These are phyloP conservation scores for Saccharomycopsis sp. DNA, from an alignment of 805 yeast species.

Conservation along the genomic window DNA sequence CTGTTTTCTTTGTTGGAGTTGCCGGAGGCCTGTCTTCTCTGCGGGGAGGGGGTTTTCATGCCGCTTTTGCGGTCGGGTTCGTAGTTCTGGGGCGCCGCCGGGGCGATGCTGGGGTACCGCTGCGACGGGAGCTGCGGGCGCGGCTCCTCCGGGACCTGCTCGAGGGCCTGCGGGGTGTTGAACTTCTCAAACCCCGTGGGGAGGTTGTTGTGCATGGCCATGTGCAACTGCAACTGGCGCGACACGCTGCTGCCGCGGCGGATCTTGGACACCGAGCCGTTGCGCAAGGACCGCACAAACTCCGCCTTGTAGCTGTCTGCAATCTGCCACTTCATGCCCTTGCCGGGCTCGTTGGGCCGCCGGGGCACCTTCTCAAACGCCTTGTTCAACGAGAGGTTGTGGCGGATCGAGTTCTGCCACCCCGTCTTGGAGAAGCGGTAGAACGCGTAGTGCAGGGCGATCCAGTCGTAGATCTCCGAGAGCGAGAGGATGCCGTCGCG, in stretches of 20 bases:
- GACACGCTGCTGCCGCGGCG: slow-evolving; percentile 79
- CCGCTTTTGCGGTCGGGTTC: slow-evolving; percentile 5
- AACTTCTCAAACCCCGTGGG: slow-evolving; percentile 24
- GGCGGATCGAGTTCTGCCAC: slow-evolving; percentile 95
- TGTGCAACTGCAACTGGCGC: slow-evolving; percentile 69
- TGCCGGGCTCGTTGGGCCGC: slow-evolving; percentile 93
- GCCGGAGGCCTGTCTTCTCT: slow-evolving; percentile 1
- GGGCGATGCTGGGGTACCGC: no score
- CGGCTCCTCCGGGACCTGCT: slow-evolving; percentile 18
- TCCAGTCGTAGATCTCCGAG: slow-evolving; percentile 90
- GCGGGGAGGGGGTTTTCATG: slow-evolving; percentile 6
- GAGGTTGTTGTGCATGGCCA: slow-evolving; percentile 40
- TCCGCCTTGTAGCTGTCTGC: slow-evolving; percentile 79
- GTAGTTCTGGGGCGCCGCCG: slow-evolving; percentile 19
- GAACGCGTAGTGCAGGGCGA: slow-evolving; percentile 79
- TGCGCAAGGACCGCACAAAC: slow-evolving; percentile 70
- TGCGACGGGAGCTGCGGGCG: slow-evolving; percentile 23
- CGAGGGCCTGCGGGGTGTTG: slow-evolving; percentile 30
- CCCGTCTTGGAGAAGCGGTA: slow-evolving; percentile 90
- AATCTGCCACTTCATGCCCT: slow-evolving; percentile 99
- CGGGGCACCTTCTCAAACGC: slow-evolving; percentile 98
- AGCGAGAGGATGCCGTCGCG: slow-evolving; percentile 82
- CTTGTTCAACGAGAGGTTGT: slow-evolving; percentile 82
- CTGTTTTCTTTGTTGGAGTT: slow-evolving; percentile 12
- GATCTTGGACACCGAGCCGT: slow-evolving; percentile 65